Evolutionary conservation across 371 early-diverging fungal species (phyloP), one percentile per base, ranked within the genome.

Genomic region (Thermomucor indicae-seudaticae): DNA sequence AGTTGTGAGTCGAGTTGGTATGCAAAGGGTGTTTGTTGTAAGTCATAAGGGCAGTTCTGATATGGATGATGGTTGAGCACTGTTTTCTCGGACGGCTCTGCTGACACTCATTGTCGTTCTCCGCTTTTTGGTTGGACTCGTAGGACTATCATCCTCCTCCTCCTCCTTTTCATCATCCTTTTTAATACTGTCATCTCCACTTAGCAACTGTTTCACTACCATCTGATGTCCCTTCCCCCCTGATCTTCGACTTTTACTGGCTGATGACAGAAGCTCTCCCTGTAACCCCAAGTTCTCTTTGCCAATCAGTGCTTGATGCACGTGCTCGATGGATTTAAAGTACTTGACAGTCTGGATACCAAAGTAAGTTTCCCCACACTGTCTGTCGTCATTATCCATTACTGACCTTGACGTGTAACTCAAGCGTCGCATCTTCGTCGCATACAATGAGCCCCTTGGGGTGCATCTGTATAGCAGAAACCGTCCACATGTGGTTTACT

Each of bases 401-500:
- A 19, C 22, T 60, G 62, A 69, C 75, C 62, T 92, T 92, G 53
- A 92, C 93, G 49, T 92, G 91, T 29, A 92, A 75, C 63, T 92
- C 93, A 31, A 91, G 64, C 1, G 92, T 91, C 14, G 93, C 89
- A 57, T 92, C 93, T 67, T 92, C 93, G 65, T 92, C 93, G 58
- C 92, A 91, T 19, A 91, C 90, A 65, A 92, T 78, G 70, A 92
- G 75, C n/a, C 90, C 88, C 46, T 86, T 85, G 31, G 91, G 90
- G 51, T 92, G 93, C 57, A 89, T 67, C 65, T 92, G 93, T 49
- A 92, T 83, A n/a, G 90, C 90, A 17, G 90, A 89, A 45, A 92
- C 90, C 7, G 93, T 92, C 90, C 91, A 91, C 93, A 91, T 91
- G 69, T 90, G 91, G 70, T 91, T 91, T 41, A 91, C 88, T 1